Evolutionary conservation across 2,329 filamentous ascomycete species (phyloP), one percentile per base, ranked within the genome.

Genomic region (Fusarium fracticaudum): DNA sequence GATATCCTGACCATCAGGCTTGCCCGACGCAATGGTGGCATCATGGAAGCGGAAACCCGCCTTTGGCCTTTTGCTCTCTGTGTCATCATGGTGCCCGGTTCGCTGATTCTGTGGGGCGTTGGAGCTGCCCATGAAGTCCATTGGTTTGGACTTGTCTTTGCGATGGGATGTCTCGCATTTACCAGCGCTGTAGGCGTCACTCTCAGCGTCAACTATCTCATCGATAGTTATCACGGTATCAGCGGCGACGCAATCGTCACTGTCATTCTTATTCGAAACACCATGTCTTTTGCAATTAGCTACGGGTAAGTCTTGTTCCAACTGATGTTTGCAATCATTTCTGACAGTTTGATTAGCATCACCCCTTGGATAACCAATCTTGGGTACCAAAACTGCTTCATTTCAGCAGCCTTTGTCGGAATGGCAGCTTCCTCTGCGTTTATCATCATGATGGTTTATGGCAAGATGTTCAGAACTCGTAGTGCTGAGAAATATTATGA

Each of bases 391-490:
- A 85, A 86, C 62, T 83, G 84, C 8, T 86, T 83, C 53, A 76
- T 86, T 38, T 82, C 85, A 13, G 78, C 82, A 6, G 85, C 83
- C 1, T 84, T 85, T 20, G 67, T 85, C 64, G 81, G 80, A 1
- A 70, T 86, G 64, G 82, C 80, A 7, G 81, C 83, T 20, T 81
- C 83, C 20, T 75, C 84, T 44, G 83, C 82, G 15, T 82, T 85
- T 72, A 77, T 88, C 9, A 55, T 84, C 1, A 84, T 89, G 73
- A 83, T 89, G 15, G 85, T 82, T 71, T 89, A 81, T 67, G 88
- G 88, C 4, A 82, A 82, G 69, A 40, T 24, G 9, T 58, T 81
- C 15, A 50, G 55, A 50, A 0, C 85, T 83, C 63, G 67, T 77
- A 78, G 72, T 48, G 67, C 73, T 8, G n/a, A 24, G 10, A 71